These are phyloP conservation scores for Meira nashicola DNA, from an alignment of 1,284 basidiomycete genomes.

Conservation along the genomic window DNA sequence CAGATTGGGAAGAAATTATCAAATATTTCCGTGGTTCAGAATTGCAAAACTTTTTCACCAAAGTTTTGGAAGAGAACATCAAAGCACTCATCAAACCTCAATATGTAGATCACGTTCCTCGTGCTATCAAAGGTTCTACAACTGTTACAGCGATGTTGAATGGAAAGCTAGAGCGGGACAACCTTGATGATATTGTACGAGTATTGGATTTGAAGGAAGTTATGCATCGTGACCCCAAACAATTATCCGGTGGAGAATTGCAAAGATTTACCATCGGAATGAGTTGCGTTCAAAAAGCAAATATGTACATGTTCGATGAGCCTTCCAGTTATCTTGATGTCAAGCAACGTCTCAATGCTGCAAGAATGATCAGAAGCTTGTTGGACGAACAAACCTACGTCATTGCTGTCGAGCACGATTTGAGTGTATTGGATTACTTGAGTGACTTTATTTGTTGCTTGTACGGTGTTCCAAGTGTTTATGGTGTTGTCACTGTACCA, in stretches of 20 bases:
- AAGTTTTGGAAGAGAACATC: conserved; percentile 53
- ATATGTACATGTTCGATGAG: conserved; percentile 54
- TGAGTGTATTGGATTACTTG: conserved; percentile 52
- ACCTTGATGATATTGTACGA: conserved; percentile 45
- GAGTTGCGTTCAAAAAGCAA: conserved; percentile 51
- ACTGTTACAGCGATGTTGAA: conserved; percentile 47
- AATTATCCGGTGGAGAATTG: conserved; percentile 51
- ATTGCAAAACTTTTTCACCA: conserved; percentile 53
- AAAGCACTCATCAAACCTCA: conserved; percentile 53
- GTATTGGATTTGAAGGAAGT: conserved; percentile 47
- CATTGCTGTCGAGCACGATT: conserved; percentile 52
- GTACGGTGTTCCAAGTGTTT: conserved; percentile 51
- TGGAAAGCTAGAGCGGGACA: conserved; percentile 47
- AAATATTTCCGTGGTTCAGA: conserved; percentile 53
- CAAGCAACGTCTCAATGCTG: conserved; percentile 53
- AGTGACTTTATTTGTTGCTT: conserved; percentile 53
- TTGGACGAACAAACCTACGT: conserved; percentile 51
- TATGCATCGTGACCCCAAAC: conserved; percentile 47
- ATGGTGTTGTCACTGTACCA: conserved; percentile 52
- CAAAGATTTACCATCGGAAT: conserved; percentile 53
- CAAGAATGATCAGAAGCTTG: conserved; percentile 47
- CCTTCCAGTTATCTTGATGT: conserved; percentile 53
- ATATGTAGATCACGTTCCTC: conserved; percentile 52
- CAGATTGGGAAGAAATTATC: conserved; percentile 53
- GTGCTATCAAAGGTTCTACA: conserved; percentile 48